phyloP scores from a whole-genome alignment of 306 rosid genomes.

The Gastrolobium villosum region DNA sequence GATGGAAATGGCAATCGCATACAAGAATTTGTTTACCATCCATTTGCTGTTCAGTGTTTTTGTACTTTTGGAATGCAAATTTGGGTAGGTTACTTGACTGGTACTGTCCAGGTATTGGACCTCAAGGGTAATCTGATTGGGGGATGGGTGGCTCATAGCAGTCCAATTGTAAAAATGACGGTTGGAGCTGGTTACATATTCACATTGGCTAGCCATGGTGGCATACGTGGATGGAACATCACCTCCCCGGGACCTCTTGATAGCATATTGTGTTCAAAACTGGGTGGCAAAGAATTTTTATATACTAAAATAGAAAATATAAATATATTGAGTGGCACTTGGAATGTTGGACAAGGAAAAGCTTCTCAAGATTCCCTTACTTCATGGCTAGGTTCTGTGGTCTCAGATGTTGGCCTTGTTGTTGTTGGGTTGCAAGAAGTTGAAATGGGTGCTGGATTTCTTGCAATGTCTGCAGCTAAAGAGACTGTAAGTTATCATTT shows the following conservation, averaged over 20 bases:
- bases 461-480: slow-evolving; percentile 98
- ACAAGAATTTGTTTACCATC: slow-evolving; percentile 77
- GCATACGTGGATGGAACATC: slow-evolving; percentile 93
- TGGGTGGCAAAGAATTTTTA: slow-evolving; percentile 85
- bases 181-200: slow-evolving; percentile 82
- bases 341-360: slow-evolving; percentile 99
- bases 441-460: slow-evolving; percentile 99
- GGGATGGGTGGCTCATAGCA: slow-evolving; percentile 86
- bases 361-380: slow-evolving; percentile 92
- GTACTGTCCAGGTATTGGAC: slow-evolving; percentile 81
- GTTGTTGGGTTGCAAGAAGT: slow-evolving; percentile 99
- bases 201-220: slow-evolving; percentile 93
- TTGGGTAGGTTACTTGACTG: slow-evolving; percentile 93
- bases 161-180: slow-evolving; percentile 76
- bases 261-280: slow-evolving; percentile 73
- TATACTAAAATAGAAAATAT: slow-evolving; percentile 83
- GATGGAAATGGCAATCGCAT: slow-evolving; percentile 89
- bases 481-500: slow-evolving; percentile 82
- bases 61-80: slow-evolving; percentile 81
- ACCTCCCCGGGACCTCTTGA: slow-evolving; percentile 93
- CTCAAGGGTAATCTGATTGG: slow-evolving; percentile 85
- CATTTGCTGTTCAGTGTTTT: slow-evolving; percentile 83
- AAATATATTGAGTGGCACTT: slow-evolving; percentile 86
- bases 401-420: slow-evolving; percentile 80
- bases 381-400: slow-evolving; percentile 89